Evolutionary conservation across 2,329 filamentous ascomycete species (phyloP).

Genomic region (Fusarium duplospermum): DNA sequence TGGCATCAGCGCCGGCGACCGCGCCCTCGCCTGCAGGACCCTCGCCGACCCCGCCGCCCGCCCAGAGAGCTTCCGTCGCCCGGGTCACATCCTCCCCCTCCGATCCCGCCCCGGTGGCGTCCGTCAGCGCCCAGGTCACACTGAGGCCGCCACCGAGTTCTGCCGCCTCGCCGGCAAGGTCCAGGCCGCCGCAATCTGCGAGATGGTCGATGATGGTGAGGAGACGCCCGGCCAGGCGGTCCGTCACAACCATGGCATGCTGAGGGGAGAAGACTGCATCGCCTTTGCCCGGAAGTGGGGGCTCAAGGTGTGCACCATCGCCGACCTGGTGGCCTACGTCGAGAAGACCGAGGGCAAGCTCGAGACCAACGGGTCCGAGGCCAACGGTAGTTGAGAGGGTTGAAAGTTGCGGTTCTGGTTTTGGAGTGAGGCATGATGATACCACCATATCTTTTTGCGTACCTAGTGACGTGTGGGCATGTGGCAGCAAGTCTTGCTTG

Average conservation of each 20-base stretch:
- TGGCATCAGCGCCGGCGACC: slow-evolving; percentile 90
- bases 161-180: slow-evolving; percentile 85
- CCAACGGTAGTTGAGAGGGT: slow-evolving; percentile 34
- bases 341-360: slow-evolving; percentile 78
- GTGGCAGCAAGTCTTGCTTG: slow-evolving; percentile 4
- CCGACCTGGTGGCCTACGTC: slow-evolving; percentile 84
- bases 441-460: not conserved
- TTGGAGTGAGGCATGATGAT: not conserved
- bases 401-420: not conserved
- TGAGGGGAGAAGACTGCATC: slow-evolving; percentile 89
- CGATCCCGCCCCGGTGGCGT: slow-evolving; percentile 84
- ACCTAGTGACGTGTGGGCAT: not conserved
- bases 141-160: slow-evolving; percentile 92
- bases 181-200: slow-evolving; percentile 85
- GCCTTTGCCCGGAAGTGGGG: slow-evolving; percentile 90
- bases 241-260: slow-evolving; percentile 81
- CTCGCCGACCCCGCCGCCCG: slow-evolving; percentile 75
- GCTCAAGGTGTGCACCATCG: slow-evolving; percentile 94
- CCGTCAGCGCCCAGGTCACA: slow-evolving; percentile 83
- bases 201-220: slow-evolving; percentile 89
- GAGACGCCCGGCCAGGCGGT: slow-evolving; percentile 76
- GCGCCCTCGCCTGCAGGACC: slow-evolving; percentile 81
- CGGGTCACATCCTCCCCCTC: slow-evolving; percentile 91
- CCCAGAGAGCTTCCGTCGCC: slow-evolving; percentile 76
- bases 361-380: slow-evolving; percentile 49